Evolutionary conservation across 192 early-diverging fungal genomes (phyloP), one percentile per base, ranked within the genome.

Genomic region (Allomyces macrogynus): DNA sequence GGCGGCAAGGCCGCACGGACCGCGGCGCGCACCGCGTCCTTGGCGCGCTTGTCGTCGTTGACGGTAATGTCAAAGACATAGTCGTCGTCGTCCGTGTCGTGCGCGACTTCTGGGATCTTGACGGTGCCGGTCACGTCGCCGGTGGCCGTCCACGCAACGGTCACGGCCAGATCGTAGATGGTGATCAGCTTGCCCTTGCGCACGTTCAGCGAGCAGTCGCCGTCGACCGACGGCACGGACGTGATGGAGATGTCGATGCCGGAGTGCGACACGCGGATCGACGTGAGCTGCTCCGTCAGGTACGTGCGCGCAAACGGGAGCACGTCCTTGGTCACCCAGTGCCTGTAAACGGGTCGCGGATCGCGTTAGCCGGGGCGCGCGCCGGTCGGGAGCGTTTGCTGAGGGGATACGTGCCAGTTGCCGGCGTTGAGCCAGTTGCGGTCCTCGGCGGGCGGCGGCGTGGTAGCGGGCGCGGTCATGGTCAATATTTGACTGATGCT

Each of bases 141-240:
- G 2, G 16, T 57, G 1, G 49, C 84, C 60, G 71, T 66, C 88
- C 92, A 98, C 23, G 76, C 72, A 23, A 90, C 64, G 43, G 82
- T 87, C 70, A 98, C 72, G 24, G 76, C 77, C 12, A 98, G 76
- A 67, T 95, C 95, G 75, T 81, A 95, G 69, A 98, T 91, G 60
- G 91, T 88, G 61, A 98, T 91, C 44, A 98, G 76, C 72, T 91
- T 89, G 43, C 93, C 92, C 74, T 98, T 98, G 68, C 95, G 83
- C 76, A 93, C 89, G 77, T 92, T 95, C 67, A 98, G 76, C 61
- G 95, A 90, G 10, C 83, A 88, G 74, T 98, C 95, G 40, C 95
- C 95, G 5, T 69, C 78, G 24, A 92, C 81, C 2, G 79, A 77
- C 63, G 75, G 70, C 23, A 95, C 76, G 23, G 82, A 76, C 32